These are phyloP conservation scores for Cytospora piceae DNA, from an alignment of 2,329 filamentous ascomycete genomes.

Conservation along the genomic window DNA sequence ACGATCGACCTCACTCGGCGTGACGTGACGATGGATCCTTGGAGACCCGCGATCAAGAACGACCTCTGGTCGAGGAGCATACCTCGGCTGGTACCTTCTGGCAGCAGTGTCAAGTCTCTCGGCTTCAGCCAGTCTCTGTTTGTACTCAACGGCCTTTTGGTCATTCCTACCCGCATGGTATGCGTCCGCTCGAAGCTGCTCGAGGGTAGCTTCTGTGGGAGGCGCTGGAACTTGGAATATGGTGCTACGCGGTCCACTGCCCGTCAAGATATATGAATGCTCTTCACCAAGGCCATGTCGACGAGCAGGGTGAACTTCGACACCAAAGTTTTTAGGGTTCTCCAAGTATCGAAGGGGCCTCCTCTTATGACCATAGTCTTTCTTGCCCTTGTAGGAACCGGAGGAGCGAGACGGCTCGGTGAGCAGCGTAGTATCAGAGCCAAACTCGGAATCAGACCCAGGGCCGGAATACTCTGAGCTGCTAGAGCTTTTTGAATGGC, in stretches of 20 bases:
- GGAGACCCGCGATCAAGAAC: constrained; percentile 1
- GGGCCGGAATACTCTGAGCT: constrained; percentile 18
- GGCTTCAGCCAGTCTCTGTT: constrained; percentile 2
- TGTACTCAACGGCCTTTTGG: constrained; percentile 13
- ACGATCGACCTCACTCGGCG: constrained; percentile 23
- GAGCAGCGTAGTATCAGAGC: constrained; percentile 4
- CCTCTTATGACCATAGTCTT: background rate
- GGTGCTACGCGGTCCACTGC: constrained; percentile 14
- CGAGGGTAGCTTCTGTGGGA: constrained; percentile 10
- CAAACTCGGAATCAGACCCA: constrained; percentile 9
- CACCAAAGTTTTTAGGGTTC: constrained; percentile 10
- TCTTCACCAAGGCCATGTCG: constrained; percentile 12
- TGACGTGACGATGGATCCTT: constrained; percentile 11
- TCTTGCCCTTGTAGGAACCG: constrained; percentile 1
- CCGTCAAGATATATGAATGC: constrained; percentile 18
- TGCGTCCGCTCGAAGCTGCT: constrained; percentile 11
- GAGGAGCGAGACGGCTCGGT: constrained; percentile 20
- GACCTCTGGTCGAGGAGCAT: constrained; percentile 8
- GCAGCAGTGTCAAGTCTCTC: constrained; percentile 8
- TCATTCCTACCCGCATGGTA: constrained; percentile 19
- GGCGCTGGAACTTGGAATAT: constrained; percentile 7
- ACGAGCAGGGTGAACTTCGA: constrained; percentile 9
- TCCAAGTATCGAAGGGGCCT: constrained; percentile 6
- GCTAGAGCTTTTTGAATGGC: constrained; percentile 18
- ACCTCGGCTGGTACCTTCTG: constrained; percentile 17